phyloP scores from a whole-genome alignment of 2,329 filamentous ascomycete genomes.

The Thielaviopsis musarum region DNA sequence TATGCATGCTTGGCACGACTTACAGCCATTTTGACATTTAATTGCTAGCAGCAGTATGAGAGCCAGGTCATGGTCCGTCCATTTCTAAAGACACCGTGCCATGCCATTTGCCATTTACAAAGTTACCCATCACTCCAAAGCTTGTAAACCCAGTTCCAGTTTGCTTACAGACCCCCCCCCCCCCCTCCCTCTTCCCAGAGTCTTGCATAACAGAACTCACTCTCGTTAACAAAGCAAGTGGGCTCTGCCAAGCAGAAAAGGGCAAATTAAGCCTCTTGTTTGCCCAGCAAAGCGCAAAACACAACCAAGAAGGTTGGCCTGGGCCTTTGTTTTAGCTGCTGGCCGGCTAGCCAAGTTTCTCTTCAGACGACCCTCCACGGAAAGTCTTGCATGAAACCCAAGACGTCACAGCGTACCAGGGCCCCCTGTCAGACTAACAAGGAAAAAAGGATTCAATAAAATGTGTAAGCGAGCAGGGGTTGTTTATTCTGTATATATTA shows the following conservation, averaged over 20 bases:
- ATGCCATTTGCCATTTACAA: no score
- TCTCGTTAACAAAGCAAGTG: not conserved
- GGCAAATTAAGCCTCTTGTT: not conserved
- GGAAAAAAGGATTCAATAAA: not conserved
- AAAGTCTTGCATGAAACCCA: slow-evolving; percentile 30
- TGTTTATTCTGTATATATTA: not conserved
- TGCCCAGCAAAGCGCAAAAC: not conserved
- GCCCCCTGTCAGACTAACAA: not conserved
- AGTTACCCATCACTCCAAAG: no score
- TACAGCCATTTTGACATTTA: no score
- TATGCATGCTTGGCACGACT: no score
- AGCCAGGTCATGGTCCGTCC: no score
- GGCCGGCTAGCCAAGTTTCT: not conserved
- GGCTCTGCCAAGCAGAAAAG: not conserved
- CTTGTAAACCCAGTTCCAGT: no score
- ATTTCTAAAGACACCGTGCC: no score
- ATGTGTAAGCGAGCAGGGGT: not conserved
- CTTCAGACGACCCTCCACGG: not conserved
- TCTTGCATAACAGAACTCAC: no score
- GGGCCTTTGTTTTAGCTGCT: not conserved
- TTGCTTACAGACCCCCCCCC: no score
- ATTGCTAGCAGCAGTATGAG: no score
- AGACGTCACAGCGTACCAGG: slow-evolving; percentile 22
- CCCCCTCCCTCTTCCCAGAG: no score
- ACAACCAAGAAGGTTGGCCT: not conserved